Percentiles rank a stretch among this genome's conserved stretches.
phyloP scores from a whole-genome alignment of 768 basidiomycete species.

The Agaricus blazei region DNA sequence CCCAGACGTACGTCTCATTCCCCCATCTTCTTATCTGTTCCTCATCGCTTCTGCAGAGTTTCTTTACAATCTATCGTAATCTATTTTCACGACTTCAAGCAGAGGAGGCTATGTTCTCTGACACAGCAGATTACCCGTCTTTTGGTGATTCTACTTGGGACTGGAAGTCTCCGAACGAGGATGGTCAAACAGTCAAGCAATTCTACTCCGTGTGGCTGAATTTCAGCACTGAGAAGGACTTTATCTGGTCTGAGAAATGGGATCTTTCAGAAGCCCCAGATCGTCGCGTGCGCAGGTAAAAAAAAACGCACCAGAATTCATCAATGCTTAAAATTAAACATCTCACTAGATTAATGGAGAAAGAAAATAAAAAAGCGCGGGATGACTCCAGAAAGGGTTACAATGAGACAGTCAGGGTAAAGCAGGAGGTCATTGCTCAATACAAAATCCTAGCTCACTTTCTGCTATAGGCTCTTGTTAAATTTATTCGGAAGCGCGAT shows the following conservation, averaged over 20 bases:
- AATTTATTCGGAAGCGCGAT: constrained; percentile 82
- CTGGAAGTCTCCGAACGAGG: constrained; percentile 50
- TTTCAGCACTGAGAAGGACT: constrained; percentile 84
- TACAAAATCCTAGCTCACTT: not conserved
- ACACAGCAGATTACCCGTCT: constrained; percentile 56
- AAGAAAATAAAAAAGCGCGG: constrained; percentile 89
- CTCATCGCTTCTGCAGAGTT: constrained; percentile 51
- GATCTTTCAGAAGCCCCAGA: constrained; percentile 83
- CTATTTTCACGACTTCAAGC: constrained; percentile 78
- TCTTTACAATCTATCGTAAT: constrained; percentile 85
- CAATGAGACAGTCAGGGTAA: constrained; percentile 83
- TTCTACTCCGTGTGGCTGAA: constrained; percentile 89
- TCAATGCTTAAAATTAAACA: not conserved
- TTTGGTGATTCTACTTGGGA: constrained; percentile 79
- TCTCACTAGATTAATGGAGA: constrained; percentile 75
- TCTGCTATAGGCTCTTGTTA: constrained; percentile 54
- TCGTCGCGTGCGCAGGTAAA: constrained; percentile 71
- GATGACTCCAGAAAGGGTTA: constrained; percentile 88
- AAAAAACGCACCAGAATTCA: not conserved
- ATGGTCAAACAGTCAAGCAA: constrained; percentile 48
- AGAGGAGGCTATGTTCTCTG: constrained; percentile 60
- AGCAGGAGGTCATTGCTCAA: constrained; percentile 17
- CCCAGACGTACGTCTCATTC: constrained; percentile 40
- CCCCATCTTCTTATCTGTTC: no score
- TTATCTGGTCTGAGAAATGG: constrained; percentile 85